Evolutionary conservation across 169 alveolate species (phyloP), one percentile per base, ranked within the genome.

Genomic region (Theileria annulata): DNA sequence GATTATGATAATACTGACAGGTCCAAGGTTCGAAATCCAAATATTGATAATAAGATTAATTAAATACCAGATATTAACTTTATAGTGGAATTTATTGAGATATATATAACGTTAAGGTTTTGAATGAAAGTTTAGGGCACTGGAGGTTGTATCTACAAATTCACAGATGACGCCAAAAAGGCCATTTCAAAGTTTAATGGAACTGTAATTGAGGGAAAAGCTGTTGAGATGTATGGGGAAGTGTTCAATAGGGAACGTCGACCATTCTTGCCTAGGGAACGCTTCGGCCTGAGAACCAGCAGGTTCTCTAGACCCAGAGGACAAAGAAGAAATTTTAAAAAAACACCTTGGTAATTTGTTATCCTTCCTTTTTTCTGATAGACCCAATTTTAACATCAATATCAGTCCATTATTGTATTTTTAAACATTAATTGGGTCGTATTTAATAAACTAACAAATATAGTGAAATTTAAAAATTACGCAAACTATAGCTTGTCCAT

Each of bases 1-100:
- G 92, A 80, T 68, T 91, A 88, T 60, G 96, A 77, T 62, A 92
- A 91, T 75, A 93, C 97, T 13, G 93, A 77, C 73, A 81, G 96
- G n/a, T 92, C 93, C 48, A 85, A 72, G 70, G 95, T 91, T 10
- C 67, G 17, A 51, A 75, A 13, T 68, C 48, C 56, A 59, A 54
- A 35, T 35, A 35, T 35, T 35, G 47, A 35, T 8, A 35, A 35
- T 35, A 35, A 72, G 35, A 12, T 9, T 47, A 3, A 58, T 60
- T 58, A 49, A 17, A 47, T 73, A 25, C 23, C 56, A 64, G 42
- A 35, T 35, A 35, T 35, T 35, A 35, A 35, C 13, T 35, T 8
- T 8, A 35, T 35, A 35, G 8, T 35, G 47, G 47, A 35, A 28
- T 58, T 58, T 25, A 58, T 58, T 58, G 8, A 25, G 8, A 58